Evolutionary conservation across 192 early-diverging fungal species (phyloP).

Genomic region (Coemansia sp.): DNA sequence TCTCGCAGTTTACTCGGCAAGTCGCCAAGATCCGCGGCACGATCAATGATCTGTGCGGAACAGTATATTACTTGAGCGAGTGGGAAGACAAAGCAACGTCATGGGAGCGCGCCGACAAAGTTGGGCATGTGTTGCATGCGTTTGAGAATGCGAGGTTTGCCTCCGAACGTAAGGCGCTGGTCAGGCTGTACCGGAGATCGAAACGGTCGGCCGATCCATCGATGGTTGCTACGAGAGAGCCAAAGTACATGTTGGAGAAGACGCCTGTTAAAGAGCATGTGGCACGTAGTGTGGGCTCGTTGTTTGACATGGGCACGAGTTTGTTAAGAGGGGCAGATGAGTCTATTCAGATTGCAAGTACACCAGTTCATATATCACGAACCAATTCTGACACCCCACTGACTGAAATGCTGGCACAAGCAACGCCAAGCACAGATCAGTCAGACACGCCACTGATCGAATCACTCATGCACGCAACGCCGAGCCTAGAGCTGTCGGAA

Average conservation of each 20-base stretch:
- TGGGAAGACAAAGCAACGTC: conserved; percentile 28
- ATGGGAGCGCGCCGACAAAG: conserved; percentile 19
- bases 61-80: conserved; percentile 23
- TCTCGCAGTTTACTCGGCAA: background rate
- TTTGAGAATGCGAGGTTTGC: conserved; percentile 15
- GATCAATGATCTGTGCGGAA: conserved; percentile 14
- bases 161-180: conserved; percentile 15
- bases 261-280: background rate
- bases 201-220: conserved; percentile 5
- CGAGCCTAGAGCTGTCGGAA: no score
- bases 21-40: conserved; percentile 17
- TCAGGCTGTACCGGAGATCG: conserved; percentile 1
- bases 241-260: conserved; percentile 20
- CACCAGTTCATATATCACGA: background rate
- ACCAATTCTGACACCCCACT: background rate
- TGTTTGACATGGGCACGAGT: conserved; percentile 27
- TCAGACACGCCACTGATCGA: no score
- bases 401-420: background rate
- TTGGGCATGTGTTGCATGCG: conserved; percentile 11
- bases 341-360: background rate
- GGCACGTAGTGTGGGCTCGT: background rate
- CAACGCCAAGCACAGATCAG: no score
- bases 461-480: no score
- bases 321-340: background rate
- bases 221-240: conserved; percentile 14